Conservation (phyloP, 345 rosid genomes). For the Abelmoschus esculentus region DNA sequence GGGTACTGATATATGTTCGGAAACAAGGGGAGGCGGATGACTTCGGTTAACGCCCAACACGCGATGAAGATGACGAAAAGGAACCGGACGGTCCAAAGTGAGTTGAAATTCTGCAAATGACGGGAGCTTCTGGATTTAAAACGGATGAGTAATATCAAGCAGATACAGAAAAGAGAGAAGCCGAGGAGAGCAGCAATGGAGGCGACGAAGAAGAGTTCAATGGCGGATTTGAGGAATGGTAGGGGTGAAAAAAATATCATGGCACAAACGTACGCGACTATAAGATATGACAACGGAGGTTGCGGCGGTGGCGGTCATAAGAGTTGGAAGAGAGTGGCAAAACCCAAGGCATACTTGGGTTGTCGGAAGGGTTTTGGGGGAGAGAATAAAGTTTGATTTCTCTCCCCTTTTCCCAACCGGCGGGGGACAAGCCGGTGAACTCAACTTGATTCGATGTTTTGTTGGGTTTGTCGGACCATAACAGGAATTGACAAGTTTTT, state of each 20-base stretch:
- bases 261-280: not conserved
- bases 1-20: slow-evolving; percentile 10
- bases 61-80: slow-evolving; percentile 39
- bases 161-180: slow-evolving; percentile 38
- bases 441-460: not conserved
- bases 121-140: slow-evolving; percentile 34
- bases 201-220: slow-evolving; percentile 33
- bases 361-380: slow-evolving; percentile 3
- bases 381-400: slow-evolving; percentile 1
- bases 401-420: slow-evolving; percentile 18
- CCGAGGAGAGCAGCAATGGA: slow-evolving; percentile 27
- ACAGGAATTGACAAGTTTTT: not conserved
- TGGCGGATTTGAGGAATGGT: slow-evolving; percentile 21
- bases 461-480: too few species aligned
- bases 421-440: slow-evolving; percentile 8
- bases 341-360: slow-evolving; percentile 11
- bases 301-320: not conserved
- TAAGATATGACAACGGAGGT: not conserved
- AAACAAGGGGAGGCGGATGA: slow-evolving; percentile 39
- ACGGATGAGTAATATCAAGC: slow-evolving; percentile 37
- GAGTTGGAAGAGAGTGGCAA: not conserved
- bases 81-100: slow-evolving; percentile 57
- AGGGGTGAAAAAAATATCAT: slow-evolving; percentile 7
- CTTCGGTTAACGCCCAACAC: slow-evolving; percentile 41
- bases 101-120: slow-evolving; percentile 38